A percentile compares a stretch with the other conserved stretches of the same genome.
phyloP scores from a whole-genome alignment of 2,329 filamentous ascomycete species.

The Diplodia mutila region DNA sequence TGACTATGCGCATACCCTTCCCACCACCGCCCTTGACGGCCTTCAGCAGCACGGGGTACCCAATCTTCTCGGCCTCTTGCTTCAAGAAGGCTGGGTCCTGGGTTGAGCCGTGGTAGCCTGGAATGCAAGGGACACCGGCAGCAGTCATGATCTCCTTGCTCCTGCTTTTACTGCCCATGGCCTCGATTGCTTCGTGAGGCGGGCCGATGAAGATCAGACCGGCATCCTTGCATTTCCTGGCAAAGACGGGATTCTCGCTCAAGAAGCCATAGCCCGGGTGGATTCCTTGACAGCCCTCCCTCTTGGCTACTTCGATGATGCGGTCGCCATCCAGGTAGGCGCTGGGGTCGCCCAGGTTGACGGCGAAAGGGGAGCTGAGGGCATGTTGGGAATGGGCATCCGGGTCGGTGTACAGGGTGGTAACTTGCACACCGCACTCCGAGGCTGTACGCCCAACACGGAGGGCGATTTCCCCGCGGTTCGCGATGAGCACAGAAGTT shows the following conservation, averaged over 20 bases:
- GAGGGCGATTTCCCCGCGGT: conserved; percentile 94
- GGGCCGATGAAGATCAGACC: conserved; percentile 95
- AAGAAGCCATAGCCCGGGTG: conserved; percentile 96
- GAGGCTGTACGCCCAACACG: conserved; percentile 88
- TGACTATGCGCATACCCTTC: conserved; percentile 72
- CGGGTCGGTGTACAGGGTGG: conserved; percentile 92
- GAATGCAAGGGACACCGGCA: conserved; percentile 94
- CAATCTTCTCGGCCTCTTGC: conserved; percentile 72
- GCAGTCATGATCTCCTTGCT: conserved; percentile 96
- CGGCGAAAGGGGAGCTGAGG: conserved; percentile 77
- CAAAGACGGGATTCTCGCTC: conserved; percentile 91
- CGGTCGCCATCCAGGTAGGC: conserved; percentile 92
- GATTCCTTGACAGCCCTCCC: conserved; percentile 84
- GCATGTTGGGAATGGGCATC: conserved; percentile 89
- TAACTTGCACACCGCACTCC: conserved; percentile 87
- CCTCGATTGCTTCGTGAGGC: conserved; percentile 72
- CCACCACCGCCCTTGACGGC: conserved; percentile 68
- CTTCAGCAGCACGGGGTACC: conserved; percentile 67
- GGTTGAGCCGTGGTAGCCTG: conserved; percentile 88
- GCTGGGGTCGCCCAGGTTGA: conserved; percentile 79
- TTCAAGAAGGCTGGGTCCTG: conserved; percentile 69
- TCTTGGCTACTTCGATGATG: conserved; percentile 86
- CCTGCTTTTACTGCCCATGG: conserved; percentile 89
- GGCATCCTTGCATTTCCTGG: conserved; percentile 82
- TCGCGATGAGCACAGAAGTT: conserved; percentile 89